Evolutionary conservation across 179 eudicot species (phyloP).

Genomic region (Amaranthus tricolor): DNA sequence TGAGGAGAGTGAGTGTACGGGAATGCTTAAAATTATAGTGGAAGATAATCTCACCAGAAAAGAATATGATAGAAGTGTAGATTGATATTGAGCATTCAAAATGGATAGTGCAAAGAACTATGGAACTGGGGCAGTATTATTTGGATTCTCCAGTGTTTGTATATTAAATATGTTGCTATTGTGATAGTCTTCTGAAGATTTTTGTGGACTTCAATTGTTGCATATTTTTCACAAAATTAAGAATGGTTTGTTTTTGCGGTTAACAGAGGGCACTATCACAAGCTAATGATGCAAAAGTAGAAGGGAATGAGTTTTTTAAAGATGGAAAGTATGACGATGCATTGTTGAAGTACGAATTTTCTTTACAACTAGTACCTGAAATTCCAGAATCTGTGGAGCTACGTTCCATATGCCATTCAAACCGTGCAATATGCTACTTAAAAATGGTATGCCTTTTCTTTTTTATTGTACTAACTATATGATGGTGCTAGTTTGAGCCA

Average conservation of each 20-base stretch:
- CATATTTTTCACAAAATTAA: background rate
- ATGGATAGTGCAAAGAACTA: too few species aligned
- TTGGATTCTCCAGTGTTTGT: background rate
- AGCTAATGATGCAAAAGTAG: conserved; percentile 81
- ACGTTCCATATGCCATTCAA: conserved; percentile 81
- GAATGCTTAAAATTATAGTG: too few species aligned
- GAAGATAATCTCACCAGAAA: too few species aligned
- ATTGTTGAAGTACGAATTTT: conserved; percentile 58
- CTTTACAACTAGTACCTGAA: conserved; percentile 65
- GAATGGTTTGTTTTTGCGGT: background rate
- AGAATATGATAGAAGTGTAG: too few species aligned
- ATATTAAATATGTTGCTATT: background rate
- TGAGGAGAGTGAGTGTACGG: too few species aligned
- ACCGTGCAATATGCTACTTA: conserved; percentile 71
- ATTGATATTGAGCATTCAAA: too few species aligned
- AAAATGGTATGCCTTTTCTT: conserved; percentile 50
- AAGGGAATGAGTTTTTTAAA: conserved; percentile 73
- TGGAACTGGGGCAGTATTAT: too few species aligned
- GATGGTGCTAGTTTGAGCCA: background rate
- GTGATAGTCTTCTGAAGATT: background rate
- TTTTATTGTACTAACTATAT: background rate
- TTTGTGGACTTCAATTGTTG: background rate
- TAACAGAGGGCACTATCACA: conserved; percentile 62
- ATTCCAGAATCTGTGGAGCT: conserved; percentile 58
- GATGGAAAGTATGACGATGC: conserved; percentile 80